Percentiles rank a stretch among this genome's conserved stretches.
These are phyloP conservation scores for Boletus subcaerulescens DNA, from an alignment of 768 basidiomycete species.

Conservation along the genomic window DNA sequence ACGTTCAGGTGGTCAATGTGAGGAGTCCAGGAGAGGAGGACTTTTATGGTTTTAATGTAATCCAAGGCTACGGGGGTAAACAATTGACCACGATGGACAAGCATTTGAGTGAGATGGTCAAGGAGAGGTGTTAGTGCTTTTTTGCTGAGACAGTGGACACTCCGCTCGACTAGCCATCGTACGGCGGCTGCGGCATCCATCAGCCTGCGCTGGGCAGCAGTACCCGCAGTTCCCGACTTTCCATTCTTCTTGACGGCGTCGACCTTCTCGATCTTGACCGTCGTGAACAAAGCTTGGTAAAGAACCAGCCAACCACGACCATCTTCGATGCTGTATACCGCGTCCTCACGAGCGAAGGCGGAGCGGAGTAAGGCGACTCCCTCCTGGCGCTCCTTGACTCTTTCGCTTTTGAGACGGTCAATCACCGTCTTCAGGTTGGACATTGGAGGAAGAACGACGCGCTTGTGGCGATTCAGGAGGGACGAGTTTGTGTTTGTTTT, in stretches of 20 bases:
- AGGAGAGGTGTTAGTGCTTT: slow-evolving; percentile 56
- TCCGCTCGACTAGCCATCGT: slow-evolving; percentile 70
- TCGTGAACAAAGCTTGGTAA: slow-evolving; percentile 69
- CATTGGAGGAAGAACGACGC: slow-evolving; percentile 22
- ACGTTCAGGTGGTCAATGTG: slow-evolving; percentile 77
- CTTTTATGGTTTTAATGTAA: slow-evolving; percentile 75
- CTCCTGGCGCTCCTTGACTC: slow-evolving; percentile 67
- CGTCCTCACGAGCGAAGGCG: slow-evolving; percentile 48
- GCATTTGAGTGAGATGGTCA: slow-evolving; percentile 59
- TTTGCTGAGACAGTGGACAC: slow-evolving; percentile 52
- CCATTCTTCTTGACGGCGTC: slow-evolving; percentile 41
- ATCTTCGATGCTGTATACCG: slow-evolving; percentile 39
- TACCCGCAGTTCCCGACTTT: slow-evolving; percentile 38
- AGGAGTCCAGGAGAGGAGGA: slow-evolving; percentile 60
- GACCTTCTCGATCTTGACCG: slow-evolving; percentile 61
- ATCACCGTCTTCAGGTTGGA: slow-evolving; percentile 46
- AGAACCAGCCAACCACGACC: slow-evolving; percentile 57
- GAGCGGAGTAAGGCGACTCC: slow-evolving; percentile 52
- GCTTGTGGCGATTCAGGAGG: slow-evolving; percentile 13
- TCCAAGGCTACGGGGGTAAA: slow-evolving; percentile 67
- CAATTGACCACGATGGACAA: slow-evolving; percentile 53
- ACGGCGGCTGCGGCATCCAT: slow-evolving; percentile 63
- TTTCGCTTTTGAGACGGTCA: slow-evolving; percentile 55
- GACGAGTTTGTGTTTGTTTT: slow-evolving; percentile 30
- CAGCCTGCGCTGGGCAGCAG: slow-evolving; percentile 57